Evolutionary conservation across 2,329 filamentous ascomycete genomes (phyloP).

Genomic region (Xylariales sp.): DNA sequence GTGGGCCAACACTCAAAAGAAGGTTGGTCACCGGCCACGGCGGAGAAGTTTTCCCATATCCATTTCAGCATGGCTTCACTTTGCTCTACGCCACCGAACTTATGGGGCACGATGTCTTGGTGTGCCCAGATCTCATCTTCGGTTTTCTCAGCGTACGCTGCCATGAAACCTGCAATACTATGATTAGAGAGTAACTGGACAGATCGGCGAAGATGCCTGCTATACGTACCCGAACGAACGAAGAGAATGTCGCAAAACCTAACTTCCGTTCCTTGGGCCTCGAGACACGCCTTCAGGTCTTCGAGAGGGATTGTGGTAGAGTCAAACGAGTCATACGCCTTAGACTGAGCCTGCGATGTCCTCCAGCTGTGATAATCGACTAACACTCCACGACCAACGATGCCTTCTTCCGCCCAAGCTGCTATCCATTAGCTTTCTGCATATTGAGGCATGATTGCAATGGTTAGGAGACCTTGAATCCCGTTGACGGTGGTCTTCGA

Average conservation of each 20-base stretch:
- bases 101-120: conserved; percentile 31
- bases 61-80: conserved; percentile 38
- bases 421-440: neutral
- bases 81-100: conserved; percentile 44
- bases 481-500: conserved; percentile 34
- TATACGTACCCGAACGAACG: conserved; percentile 33
- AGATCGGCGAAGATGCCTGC: neutral
- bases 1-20: conserved; percentile 35
- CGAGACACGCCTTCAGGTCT: conserved; percentile 38
- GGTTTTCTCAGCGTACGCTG: conserved; percentile 31
- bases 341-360: conserved; percentile 28
- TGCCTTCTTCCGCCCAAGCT: conserved; percentile 48
- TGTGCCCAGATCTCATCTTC: conserved; percentile 31
- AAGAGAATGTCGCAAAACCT: conserved; percentile 50
- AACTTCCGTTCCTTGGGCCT: conserved; percentile 41
- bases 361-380: conserved; percentile 49
- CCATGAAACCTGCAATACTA: conserved; percentile 35
- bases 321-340: conserved; percentile 29
- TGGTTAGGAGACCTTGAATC: conserved; percentile 30
- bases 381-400: conserved; percentile 51
- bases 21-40: conserved; percentile 40
- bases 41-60: conserved; percentile 37
- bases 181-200: neutral
- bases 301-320: conserved; percentile 29
- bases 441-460: neutral